phyloP scores from a whole-genome alignment of 371 early-diverging fungal genomes.

The Choanephora cucurbitarum region DNA sequence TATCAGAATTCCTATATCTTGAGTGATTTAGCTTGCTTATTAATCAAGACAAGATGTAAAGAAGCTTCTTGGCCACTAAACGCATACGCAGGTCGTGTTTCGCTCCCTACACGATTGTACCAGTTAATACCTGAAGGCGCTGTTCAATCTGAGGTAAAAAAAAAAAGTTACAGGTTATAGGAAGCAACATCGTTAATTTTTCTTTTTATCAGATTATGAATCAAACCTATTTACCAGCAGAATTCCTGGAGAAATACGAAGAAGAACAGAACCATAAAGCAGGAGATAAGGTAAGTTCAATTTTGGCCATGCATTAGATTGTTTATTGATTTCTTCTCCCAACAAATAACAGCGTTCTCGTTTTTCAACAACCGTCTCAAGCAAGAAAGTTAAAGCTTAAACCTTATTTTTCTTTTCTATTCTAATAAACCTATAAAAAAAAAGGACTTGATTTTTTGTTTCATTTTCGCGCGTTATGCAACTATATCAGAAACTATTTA shows the following conservation, averaged over 20 bases:
- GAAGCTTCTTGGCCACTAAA: constrained; percentile 71
- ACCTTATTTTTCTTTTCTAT: not conserved
- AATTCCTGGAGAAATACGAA: constrained; percentile 20
- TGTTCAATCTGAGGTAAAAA: constrained; percentile 48
- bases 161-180: not conserved
- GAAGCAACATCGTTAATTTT: too few species aligned
- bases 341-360: not conserved
- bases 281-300: constrained; percentile 24
- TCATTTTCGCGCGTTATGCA: constrained; percentile 6
- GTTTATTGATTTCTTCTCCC: too few species aligned
- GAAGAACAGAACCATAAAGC: constrained; percentile 21
- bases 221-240: constrained; percentile 42
- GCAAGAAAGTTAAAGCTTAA: not conserved
- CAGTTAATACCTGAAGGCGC: constrained; percentile 34
- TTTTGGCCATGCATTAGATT: too few species aligned
- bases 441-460: too few species aligned
- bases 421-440: too few species aligned
- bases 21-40: constrained; percentile 78
- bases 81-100: constrained; percentile 65
- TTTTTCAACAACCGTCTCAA: not conserved
- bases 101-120: constrained; percentile 66
- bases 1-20: constrained; percentile 77
- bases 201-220: constrained; percentile 38
- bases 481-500: constrained; percentile 10
- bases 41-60: constrained; percentile 75